A percentile compares a stretch with the other conserved stretches of the same genome.
Conservation (phyloP, 2,329 filamentous ascomycete genomes). For the Domatiomyces catenatus region DNA sequence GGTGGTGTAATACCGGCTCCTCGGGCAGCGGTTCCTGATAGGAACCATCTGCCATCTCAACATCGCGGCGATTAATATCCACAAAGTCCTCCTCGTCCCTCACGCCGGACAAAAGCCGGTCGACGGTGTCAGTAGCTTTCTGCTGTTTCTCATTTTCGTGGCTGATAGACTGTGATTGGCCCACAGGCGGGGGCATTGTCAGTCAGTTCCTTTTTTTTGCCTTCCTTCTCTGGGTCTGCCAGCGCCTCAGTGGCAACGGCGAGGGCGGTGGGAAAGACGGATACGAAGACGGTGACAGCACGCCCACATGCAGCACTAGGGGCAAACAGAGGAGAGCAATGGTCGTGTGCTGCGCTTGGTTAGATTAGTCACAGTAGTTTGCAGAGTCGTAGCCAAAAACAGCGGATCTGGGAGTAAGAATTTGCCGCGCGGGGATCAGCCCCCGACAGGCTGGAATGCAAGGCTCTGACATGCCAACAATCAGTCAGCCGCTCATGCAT, state of each 20-base stretch:
- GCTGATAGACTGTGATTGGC: neutral
- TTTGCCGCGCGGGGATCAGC: neutral
- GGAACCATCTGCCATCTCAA: slow-evolving; percentile 11
- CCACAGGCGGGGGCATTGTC: neutral
- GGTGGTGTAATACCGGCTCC: slow-evolving; percentile 11
- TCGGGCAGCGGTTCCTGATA: neutral
- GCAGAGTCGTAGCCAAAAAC: neutral
- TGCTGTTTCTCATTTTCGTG: slow-evolving; percentile 6
- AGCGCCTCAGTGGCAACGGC: neutral
- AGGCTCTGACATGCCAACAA: neutral
- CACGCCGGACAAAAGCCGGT: slow-evolving; percentile 5
- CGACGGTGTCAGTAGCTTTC: neutral
- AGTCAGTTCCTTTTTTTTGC: neutral
- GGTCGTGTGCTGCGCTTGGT: neutral
- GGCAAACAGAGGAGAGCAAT: neutral
- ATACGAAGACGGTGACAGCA: neutral
- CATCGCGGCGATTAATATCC: slow-evolving; percentile 15
- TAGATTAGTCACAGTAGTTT: neutral
- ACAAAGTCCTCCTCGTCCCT: slow-evolving; percentile 17
- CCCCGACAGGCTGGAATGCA: neutral
- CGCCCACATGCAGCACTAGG: neutral
- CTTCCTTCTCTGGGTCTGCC: neutral
- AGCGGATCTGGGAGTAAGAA: neutral
- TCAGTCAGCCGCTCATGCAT: neutral
- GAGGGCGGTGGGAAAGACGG: neutral